phyloP scores from a whole-genome alignment of 1,284 basidiomycete genomes.

The Fomitopsis palustris region DNA sequence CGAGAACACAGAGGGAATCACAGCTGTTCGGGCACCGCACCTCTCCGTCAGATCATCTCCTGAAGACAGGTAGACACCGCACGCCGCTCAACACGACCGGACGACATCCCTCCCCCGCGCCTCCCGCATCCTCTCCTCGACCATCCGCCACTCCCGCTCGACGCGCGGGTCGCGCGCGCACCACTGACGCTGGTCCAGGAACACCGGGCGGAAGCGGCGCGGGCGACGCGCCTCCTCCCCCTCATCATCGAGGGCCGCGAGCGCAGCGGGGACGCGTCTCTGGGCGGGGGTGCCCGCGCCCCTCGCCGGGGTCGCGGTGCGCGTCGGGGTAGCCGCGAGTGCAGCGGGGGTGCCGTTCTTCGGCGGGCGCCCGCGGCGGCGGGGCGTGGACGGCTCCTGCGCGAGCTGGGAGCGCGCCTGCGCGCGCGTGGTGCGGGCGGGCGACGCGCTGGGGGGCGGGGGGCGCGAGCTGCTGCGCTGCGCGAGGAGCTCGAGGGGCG shows the following conservation, averaged over 20 bases:
- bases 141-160: constrained; percentile 20
- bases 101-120: neutral
- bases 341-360: neutral
- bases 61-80: neutral
- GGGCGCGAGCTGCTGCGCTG: neutral
- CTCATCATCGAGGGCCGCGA: constrained; percentile 14
- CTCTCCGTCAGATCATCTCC: too few relatives aligned
- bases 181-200: constrained; percentile 26
- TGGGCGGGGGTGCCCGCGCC: constrained; percentile 8
- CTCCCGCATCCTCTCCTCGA: constrained; percentile 6
- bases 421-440: neutral
- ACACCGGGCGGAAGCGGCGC: constrained; percentile 20
- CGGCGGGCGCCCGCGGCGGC: constrained; percentile 1
- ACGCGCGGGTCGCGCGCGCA: constrained; percentile 19
- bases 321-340: neutral
- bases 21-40: too few relatives aligned
- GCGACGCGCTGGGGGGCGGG: neutral
- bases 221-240: constrained; percentile 8
- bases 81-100: neutral
- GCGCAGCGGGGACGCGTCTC: constrained; percentile 1
- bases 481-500: constrained; percentile 9
- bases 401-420: neutral
- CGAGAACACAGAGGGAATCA: too few relatives aligned
- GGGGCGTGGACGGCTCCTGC: constrained; percentile 17
- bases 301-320: neutral